These are phyloP conservation scores for Pseudogymnoascus sp. DNA, from an alignment of 2,329 filamentous ascomycete species.

Conservation along the genomic window DNA sequence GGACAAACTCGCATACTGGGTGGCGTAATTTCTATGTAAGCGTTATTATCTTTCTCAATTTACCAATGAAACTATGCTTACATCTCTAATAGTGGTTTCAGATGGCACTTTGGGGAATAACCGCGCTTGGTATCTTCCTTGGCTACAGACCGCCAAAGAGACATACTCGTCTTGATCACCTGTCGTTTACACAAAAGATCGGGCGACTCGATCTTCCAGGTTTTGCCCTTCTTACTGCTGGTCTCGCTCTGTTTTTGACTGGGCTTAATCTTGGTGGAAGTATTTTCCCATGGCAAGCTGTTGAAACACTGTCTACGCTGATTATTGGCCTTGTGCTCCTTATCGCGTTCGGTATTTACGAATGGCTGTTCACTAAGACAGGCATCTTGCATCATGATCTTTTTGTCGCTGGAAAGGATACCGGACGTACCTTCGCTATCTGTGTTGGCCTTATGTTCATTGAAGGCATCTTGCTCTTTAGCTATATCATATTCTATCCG, in stretches of 20 bases:
- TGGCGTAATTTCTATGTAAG: slow-evolving; percentile 9
- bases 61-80: background rate
- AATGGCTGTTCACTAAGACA: slow-evolving; percentile 42
- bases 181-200: slow-evolving; percentile 12
- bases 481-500: slow-evolving; percentile 13
- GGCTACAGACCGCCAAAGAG: slow-evolving; percentile 13
- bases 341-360: slow-evolving; percentile 46
- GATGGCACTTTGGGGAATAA: slow-evolving; percentile 13
- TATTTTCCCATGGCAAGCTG: slow-evolving; percentile 42
- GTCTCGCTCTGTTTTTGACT: slow-evolving; percentile 10
- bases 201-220: slow-evolving; percentile 10
- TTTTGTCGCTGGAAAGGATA: slow-evolving; percentile 32
- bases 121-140: slow-evolving; percentile 11
- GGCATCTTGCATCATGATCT: slow-evolving; percentile 44
- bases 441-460: slow-evolving; percentile 12
- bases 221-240: slow-evolving; percentile 10
- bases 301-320: slow-evolving; percentile 48
- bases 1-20: slow-evolving; percentile 7
- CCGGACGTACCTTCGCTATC: slow-evolving; percentile 11
- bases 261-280: slow-evolving; percentile 11
- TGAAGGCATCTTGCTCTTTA: slow-evolving; percentile 13
- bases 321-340: slow-evolving; percentile 42
- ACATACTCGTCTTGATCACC: slow-evolving; percentile 13
- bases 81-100: slow-evolving; percentile 5
- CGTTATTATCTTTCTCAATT: background rate